Base-by-base conservation (phyloP, 495 filamentous ascomycete species). In the Penicillium ucsense region DNA sequence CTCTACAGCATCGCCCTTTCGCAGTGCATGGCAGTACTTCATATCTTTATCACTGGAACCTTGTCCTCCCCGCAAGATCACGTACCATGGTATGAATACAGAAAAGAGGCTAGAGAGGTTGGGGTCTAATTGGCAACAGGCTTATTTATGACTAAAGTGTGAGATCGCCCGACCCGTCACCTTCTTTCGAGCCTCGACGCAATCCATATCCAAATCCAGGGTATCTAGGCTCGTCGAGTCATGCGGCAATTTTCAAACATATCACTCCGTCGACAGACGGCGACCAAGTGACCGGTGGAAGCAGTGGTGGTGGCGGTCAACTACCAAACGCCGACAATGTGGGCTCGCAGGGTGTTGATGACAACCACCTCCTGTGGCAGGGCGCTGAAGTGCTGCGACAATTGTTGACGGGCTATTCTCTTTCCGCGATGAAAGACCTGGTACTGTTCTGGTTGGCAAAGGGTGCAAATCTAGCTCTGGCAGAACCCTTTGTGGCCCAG, bases 121-220 rank as follows among this genome's bases (percentile, higher is more conserved):
- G 28, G 27, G 39, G 4, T 10, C 8, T 31, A 10, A 27, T 9
- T 41, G 20, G 20, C 20, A 20, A 20, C 20, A 20, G 20, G 20
- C 20, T 20, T 20, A 20, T 20, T 39, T 39, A 9, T 6, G 12
- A 39, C n/a, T 6, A n/a, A 35, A 55, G 55, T 40, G 28, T 56
- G n/a, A 42, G 35, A 28, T 53, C 57, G 8, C 51, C 54, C 10
- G 56, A 56, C 34, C 49, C 46, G 36, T 52, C 63, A n/a, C 49
- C 59, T 4, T 57, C 57, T 27, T 58, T 54, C 20, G 57, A 43
- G 30, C 52, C 59, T 29, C 54, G 56, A 34, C 59, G 58, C 40
- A 64, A 62, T 43, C 56, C 55, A 28, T 70, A 71, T 49, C 69
- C 68, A 2, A 73, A 73, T 35, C 69, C 69, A 2, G 69, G 69